Evolutionary conservation across 1,284 basidiomycete genomes (phyloP), one percentile per base, ranked within the genome.

Genomic region (Entoloma clypeatum): DNA sequence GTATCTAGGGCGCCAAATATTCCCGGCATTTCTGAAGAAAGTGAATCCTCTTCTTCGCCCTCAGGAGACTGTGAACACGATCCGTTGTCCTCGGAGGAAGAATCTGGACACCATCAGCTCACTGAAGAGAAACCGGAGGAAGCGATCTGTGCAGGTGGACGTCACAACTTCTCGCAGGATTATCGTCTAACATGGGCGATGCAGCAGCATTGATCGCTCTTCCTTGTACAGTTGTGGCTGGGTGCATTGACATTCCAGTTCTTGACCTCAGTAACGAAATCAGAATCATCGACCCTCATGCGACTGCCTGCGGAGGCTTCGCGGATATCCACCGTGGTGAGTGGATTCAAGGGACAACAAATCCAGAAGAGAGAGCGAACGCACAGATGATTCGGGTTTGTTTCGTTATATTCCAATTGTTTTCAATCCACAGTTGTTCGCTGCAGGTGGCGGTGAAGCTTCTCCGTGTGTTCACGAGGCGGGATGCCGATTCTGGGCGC

Each of bases 21-120:
- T 21, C 79, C 83, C 0, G 76, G 75, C 10, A 86, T 86, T 43
- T 53, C 66, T 23, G 83, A 86, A 55, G 84, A 85, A 35, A 80
- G 85, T 0, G 83, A 86, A 52, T 69, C 61, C 27, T 55, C 21
- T 57, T 59, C 63, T n/a, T 66, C 68, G 7, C 61, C 65, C 1
- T 59, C 61, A 2, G 71, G n/a, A n/a, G n/a, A n/a, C n/a, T n/a
- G n/a, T n/a, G n/a, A n/a, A n/a, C n/a, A n/a, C n/a, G n/a, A n/a
- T n/a, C n/a, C n/a, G n/a, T n/a, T n/a, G n/a, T n/a, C n/a, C n/a
- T n/a, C n/a, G n/a, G n/a, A n/a, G n/a, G n/a, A n/a, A n/a, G n/a
- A n/a, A n/a, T n/a, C n/a, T n/a, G n/a, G n/a, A n/a, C n/a, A n/a
- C n/a, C n/a, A n/a, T n/a, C n/a, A n/a, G n/a, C n/a, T n/a, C n/a